These are phyloP conservation scores for Krasilnikovozyma curviuscula DNA, from an alignment of 768 basidiomycete species.

Conservation along the genomic window DNA sequence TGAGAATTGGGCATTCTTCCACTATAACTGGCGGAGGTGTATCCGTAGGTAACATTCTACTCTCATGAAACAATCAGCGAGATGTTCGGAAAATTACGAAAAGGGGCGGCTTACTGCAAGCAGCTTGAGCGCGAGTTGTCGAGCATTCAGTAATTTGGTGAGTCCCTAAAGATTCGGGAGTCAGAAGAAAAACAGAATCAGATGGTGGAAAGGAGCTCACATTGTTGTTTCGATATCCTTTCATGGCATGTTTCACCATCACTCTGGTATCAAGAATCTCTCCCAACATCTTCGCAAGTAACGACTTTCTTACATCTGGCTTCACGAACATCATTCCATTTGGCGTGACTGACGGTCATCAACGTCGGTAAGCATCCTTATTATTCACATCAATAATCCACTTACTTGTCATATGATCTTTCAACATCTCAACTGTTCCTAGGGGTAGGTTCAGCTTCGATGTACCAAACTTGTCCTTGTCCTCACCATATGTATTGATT, in stretches of 20 bases:
- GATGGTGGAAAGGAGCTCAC: conserved; percentile 27
- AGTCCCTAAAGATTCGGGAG: conserved; percentile 36
- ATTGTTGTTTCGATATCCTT: conserved; percentile 52
- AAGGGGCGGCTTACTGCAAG: conserved; percentile 42
- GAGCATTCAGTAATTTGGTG: conserved; percentile 57
- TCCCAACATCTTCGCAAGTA: conserved; percentile 73
- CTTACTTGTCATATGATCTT: conserved; percentile 59
- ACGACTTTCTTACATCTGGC: conserved; percentile 56
- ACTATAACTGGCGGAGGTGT: conserved; percentile 82
- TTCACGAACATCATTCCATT: conserved; percentile 94
- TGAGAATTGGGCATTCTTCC: conserved; percentile 97
- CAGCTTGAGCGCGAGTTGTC: conserved; percentile 82
- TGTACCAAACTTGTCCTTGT: conserved; percentile 71
- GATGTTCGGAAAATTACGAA: no score
- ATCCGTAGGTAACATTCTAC: conserved; percentile 58
- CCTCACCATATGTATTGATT: no score
- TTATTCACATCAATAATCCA: not conserved
- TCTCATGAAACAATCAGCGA: not conserved
- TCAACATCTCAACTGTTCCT: conserved; percentile 47
- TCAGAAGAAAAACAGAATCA: not conserved
- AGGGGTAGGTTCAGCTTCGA: conserved; percentile 45
- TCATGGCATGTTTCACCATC: conserved; percentile 98
- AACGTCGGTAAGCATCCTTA: not conserved
- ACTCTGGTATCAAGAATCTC: conserved; percentile 87
- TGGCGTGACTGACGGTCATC: conserved; percentile 48